A percentile compares a stretch with the other conserved stretches of the same genome.
Conservation (phyloP, 345 rosid species). For the Brassica rapa region DNA sequence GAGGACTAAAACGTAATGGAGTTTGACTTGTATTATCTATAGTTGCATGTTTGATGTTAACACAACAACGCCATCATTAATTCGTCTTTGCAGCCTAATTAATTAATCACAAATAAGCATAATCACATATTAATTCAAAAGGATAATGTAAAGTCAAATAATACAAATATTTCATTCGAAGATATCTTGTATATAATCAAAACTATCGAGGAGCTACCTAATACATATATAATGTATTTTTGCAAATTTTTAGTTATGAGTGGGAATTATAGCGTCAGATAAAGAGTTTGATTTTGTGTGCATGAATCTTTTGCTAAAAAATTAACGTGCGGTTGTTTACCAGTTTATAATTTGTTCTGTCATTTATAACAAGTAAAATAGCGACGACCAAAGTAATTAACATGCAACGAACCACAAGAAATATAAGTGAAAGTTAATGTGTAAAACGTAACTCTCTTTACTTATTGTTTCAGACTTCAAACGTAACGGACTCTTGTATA, state of each 20-base stretch:
- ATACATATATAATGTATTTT: too few relatives aligned
- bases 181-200: too few relatives aligned
- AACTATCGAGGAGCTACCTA: too few relatives aligned
- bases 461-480: too few relatives aligned
- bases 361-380: constrained; percentile 9
- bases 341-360: not conserved
- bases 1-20: constrained; percentile 4
- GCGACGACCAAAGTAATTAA: constrained; percentile 15
- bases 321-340: not conserved
- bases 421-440: not conserved
- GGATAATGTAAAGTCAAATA: too few relatives aligned
- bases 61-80: constrained; percentile 26
- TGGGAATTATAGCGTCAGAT: too few relatives aligned
- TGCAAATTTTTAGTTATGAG: too few relatives aligned
- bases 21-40: constrained; percentile 27
- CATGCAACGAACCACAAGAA: constrained; percentile 6
- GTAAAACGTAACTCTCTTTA: constrained; percentile 5
- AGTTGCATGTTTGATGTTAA: constrained; percentile 31
- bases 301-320: constrained; percentile 19
- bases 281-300: not conserved
- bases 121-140: not conserved
- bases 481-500: constrained; percentile 17
- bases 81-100: constrained; percentile 1
- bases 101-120: not conserved
- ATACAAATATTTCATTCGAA: too few relatives aligned